These are phyloP conservation scores for Calonectria montana DNA, from an alignment of 2,329 filamentous ascomycete genomes.

Conservation along the genomic window DNA sequence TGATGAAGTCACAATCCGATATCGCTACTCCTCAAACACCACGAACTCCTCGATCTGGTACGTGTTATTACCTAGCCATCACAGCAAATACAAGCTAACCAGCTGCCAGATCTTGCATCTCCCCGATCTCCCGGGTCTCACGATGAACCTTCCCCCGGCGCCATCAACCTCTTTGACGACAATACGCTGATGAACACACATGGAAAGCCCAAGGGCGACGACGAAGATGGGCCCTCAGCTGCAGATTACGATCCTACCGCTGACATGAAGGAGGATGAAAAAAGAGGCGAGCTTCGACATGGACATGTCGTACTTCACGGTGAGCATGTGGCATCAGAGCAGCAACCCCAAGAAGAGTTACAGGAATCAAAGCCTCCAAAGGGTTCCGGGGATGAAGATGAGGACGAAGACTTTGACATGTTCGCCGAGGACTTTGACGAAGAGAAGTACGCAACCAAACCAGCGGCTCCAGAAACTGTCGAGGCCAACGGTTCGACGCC, in stretches of 20 bases:
- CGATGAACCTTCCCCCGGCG: slow-evolving; percentile 66
- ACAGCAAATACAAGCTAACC: slow-evolving; percentile 36
- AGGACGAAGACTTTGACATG: slow-evolving; percentile 85
- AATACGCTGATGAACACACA: slow-evolving; percentile 74
- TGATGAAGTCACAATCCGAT: slow-evolving; percentile 45
- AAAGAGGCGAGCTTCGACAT: slow-evolving; percentile 74
- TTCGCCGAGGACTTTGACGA: slow-evolving; percentile 85
- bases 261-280: slow-evolving; percentile 88
- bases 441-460: slow-evolving; percentile 70
- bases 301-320: slow-evolving; percentile 65
- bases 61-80: slow-evolving; percentile 32
- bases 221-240: slow-evolving; percentile 84
- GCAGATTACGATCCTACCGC: slow-evolving; percentile 91
- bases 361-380: slow-evolving; percentile 43
- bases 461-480: slow-evolving; percentile 49
- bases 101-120: slow-evolving; percentile 50
- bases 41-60: slow-evolving; percentile 62
- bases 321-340: slow-evolving; percentile 48
- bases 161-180: slow-evolving; percentile 74
- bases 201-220: slow-evolving; percentile 52
- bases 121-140: slow-evolving; percentile 58
- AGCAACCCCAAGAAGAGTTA: slow-evolving; percentile 39
- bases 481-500: slow-evolving; percentile 59
- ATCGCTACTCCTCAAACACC: slow-evolving; percentile 57
- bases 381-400: slow-evolving; percentile 58